Percentiles rank a stretch among this genome's conserved stretches.
phyloP scores from a whole-genome alignment of 352 stramenopile species.

The Elongisporangium prolatum region DNA sequence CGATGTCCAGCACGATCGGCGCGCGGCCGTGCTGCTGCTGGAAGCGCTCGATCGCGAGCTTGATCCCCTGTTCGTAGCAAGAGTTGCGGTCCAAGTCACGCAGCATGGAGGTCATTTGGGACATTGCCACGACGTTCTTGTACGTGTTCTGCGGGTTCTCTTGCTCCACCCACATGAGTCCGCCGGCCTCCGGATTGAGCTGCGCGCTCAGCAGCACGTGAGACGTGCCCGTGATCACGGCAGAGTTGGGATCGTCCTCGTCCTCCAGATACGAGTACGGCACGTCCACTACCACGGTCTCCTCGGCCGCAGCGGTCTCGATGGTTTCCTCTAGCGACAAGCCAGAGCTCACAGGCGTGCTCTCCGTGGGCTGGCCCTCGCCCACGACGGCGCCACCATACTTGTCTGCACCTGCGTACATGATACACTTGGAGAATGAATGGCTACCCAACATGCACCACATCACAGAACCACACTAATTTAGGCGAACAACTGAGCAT shows the following conservation, averaged over 20 bases:
- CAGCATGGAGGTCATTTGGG: constrained; percentile 88
- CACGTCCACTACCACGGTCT: constrained; percentile 79
- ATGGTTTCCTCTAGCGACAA: constrained; percentile 71
- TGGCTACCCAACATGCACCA: neutral
- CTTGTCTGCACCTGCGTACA: constrained; percentile 83
- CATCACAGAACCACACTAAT: no score
- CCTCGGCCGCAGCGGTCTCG: constrained; percentile 69
- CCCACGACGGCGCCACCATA: constrained; percentile 70
- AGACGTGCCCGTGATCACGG: constrained; percentile 46
- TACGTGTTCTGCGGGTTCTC: constrained; percentile 51
- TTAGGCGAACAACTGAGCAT: no score
- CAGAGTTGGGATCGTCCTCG: constrained; percentile 44
- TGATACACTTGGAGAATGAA: constrained; percentile 15
- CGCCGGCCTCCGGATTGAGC: constrained; percentile 63
- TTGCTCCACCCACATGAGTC: constrained; percentile 82
- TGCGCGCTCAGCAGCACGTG: constrained; percentile 69
- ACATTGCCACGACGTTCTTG: constrained; percentile 83
- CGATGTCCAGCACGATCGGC: constrained; percentile 79
- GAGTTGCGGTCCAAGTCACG: constrained; percentile 67
- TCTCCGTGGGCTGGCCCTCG: constrained; percentile 43
- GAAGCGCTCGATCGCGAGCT: constrained; percentile 54
- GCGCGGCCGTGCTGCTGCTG: constrained; percentile 26
- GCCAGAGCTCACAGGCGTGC: constrained; percentile 13
- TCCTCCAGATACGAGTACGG: constrained; percentile 77
- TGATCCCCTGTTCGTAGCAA: constrained; percentile 77